Evolutionary conservation across 192 early-diverging fungal species (phyloP), one percentile per base, ranked within the genome.

Genomic region (Rhizoclosmatium sp.): DNA sequence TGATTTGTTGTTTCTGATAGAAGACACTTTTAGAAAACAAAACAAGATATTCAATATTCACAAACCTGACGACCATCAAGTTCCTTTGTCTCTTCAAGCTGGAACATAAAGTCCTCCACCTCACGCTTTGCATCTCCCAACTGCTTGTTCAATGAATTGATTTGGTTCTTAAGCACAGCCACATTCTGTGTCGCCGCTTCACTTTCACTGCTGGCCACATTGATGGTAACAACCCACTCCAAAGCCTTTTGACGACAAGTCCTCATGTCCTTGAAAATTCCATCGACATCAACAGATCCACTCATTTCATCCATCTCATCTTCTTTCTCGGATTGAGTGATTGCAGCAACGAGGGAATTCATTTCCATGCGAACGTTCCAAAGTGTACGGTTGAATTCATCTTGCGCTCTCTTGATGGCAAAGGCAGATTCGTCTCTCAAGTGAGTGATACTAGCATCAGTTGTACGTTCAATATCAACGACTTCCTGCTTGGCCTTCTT

Each of bases 371-470:
- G 61, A 4, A 76, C 48, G 47, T 65, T 76, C 75, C 75, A 76
- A 4, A 59, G 66, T 3, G 39, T 67, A 12, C 75, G 41, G 64
- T 76, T 76, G 31, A 59, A 54, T n/a, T 76, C 75, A 48, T 76
- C 75, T 40, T 76, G 75, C n/a, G 47, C 49, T 42, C 75, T 40
- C 49, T 76, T 76, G 7, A 76, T 23, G 9, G 40, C 75, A 67
- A 76, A 76, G 19, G 75, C 40, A 3, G 61, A 5, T 44, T 76
- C 75, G 48, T 76, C 75, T 4, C 75, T 39, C 61, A 76, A 54
- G 64, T 76, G 75, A 4, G 75, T 76, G 47, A 76, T 76, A 47
- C 75, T 76, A 19, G 75, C 75, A 42, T 76, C 75, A 31, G 75
- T 76, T 5, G 75, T 66, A 14, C 75, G 75, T 48, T 76, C 75